Conservation (phyloP, 2,329 filamentous ascomycete genomes). For the Calcarisporium arbuscula region DNA sequence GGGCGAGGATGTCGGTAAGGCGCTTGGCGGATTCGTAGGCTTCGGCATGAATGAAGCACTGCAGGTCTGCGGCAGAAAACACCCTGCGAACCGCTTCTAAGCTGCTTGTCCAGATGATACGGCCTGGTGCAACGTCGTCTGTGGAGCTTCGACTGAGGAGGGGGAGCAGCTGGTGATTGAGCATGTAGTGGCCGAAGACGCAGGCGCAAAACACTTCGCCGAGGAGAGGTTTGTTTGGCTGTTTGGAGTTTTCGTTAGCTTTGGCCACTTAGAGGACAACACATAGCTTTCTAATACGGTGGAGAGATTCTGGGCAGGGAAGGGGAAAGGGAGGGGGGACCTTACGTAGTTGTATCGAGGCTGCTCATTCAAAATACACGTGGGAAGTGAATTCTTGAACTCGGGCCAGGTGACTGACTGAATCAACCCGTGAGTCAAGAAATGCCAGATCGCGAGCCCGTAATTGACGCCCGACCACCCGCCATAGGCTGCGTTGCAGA, state of each 20-base stretch:
- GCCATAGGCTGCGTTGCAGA: conserved; percentile 85
- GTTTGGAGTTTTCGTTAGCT: conserved; percentile 14
- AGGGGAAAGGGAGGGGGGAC: no score
- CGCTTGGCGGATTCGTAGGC: conserved; percentile 88
- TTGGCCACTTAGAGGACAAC: no score
- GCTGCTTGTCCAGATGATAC: conserved; percentile 83
- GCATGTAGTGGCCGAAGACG: conserved; percentile 89
- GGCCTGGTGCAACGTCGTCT: conserved; percentile 41
- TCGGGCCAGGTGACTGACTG: conserved; percentile 69
- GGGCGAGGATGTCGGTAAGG: conserved; percentile 73
- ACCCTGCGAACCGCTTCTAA: conserved; percentile 56
- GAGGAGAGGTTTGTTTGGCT: conserved; percentile 52
- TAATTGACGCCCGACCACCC: conserved; percentile 80
- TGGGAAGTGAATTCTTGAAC: conserved; percentile 61
- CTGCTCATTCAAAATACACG: conserved; percentile 36
- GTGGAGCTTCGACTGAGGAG: conserved; percentile 52
- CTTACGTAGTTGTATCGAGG: conserved; percentile 27
- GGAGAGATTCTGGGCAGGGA: no score
- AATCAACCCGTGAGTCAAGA: conserved; percentile 54
- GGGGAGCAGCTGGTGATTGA: conserved; percentile 73
- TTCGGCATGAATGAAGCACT: conserved; percentile 54
- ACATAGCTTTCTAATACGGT: no score
- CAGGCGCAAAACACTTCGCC: conserved; percentile 87
- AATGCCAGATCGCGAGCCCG: conserved; percentile 45
- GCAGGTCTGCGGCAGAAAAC: conserved; percentile 66